Evolutionary conservation across 106 monocot species (phyloP), one percentile per base, ranked within the genome.

Genomic region (Agapanthus africanus): DNA sequence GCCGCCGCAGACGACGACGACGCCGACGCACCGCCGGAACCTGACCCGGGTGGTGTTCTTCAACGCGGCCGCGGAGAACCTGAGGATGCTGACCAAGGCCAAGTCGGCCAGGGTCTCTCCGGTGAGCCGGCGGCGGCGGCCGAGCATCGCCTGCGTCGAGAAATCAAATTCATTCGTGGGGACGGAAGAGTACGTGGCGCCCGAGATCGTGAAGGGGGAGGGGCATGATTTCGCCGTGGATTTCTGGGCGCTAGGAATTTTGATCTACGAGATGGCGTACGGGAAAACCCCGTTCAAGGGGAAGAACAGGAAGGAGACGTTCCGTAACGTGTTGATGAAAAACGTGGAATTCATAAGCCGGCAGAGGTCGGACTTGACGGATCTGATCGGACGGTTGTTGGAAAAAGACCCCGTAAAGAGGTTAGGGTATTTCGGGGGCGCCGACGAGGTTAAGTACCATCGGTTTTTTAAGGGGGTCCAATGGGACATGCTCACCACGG

Each of bases 101-200:
- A 82, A 79, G 33, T 87, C 93, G 0, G 90, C 90, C 0, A 38
- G 90, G 7, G 87, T 94, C 4, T 79, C 85, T 6, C 94, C 90
- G 14, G 82, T 83, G 9, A 82, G 76, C 72, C 73, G 79, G n/a
- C 74, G 74, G 8, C 37, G 67, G 23, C 74, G 79, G 65, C 67
- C 65, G 38, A 44, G 42, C 73, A 23, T 39, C 21, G 25, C 1
- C 35, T 52, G 47, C 8, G 77, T 77, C 18, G 91, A 86, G 68
- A 63, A 73, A 34, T 91, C 95, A 1, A 42, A 73, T 65, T 95
- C 95, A 2, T 95, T 95, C 70, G 95, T 95, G 18, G 95, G 95
- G 15, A 95, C 95, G 35, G 91, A 88, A 79, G 95, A 95, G 78
- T 95, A 95, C 84, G 91, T 95, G 25, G 60, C 95, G 50, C 95